phyloP scores from a whole-genome alignment of 768 basidiomycete species.

The Fibroporia radiculosa region DNA sequence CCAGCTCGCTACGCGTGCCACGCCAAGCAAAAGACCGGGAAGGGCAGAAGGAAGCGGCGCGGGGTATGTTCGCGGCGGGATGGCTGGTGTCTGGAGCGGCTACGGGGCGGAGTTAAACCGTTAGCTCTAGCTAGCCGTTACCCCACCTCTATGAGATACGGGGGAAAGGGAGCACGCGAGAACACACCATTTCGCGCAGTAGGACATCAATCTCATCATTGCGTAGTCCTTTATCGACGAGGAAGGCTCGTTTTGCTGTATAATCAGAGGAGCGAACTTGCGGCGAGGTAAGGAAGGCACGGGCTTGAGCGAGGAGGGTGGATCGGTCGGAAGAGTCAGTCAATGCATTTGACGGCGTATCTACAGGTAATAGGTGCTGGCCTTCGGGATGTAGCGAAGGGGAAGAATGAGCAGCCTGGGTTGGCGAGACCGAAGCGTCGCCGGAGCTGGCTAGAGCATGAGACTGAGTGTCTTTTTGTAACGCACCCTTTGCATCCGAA shows the following conservation, averaged over 20 bases:
- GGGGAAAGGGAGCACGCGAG: neutral
- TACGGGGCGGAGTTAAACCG: neutral
- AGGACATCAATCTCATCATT: slow-evolving; percentile 51
- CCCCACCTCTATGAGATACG: too few species aligned
- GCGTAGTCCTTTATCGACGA: slow-evolving; percentile 64
- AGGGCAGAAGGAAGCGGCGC: slow-evolving; percentile 61
- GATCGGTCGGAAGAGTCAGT: slow-evolving; percentile 1
- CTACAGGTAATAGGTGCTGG: neutral
- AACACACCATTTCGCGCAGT: slow-evolving; percentile 44
- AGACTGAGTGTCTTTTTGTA: neutral
- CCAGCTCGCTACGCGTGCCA: slow-evolving; percentile 57
- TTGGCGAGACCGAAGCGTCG: neutral
- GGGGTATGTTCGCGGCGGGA: slow-evolving; percentile 73
- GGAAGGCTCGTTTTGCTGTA: slow-evolving; percentile 51
- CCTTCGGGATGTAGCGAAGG: neutral
- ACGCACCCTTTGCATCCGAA: neutral
- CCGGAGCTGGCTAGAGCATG: neutral
- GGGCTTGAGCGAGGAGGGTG: slow-evolving; percentile 39
- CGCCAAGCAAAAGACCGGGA: slow-evolving; percentile 56
- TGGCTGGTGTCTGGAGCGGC: slow-evolving; percentile 31
- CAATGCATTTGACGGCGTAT: neutral
- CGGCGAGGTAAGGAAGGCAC: slow-evolving; percentile 58
- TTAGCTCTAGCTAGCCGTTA: neutral
- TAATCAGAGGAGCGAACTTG: slow-evolving; percentile 53
- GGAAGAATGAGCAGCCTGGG: neutral